Evolutionary conservation across 2,329 filamentous ascomycete genomes (phyloP), one percentile per base, ranked within the genome.

Genomic region (Chrysosporium queenslandicum): DNA sequence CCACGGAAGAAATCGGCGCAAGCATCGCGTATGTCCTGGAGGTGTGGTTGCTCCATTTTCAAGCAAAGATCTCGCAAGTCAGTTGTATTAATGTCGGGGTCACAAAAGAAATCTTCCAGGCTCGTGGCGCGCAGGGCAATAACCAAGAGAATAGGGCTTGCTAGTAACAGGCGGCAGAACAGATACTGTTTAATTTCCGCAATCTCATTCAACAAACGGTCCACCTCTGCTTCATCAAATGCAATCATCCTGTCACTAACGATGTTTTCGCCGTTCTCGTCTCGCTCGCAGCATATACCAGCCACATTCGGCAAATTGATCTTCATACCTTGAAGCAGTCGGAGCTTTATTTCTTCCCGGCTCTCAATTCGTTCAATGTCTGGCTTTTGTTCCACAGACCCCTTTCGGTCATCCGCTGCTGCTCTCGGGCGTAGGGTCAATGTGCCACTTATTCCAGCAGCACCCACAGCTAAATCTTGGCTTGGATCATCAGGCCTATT

Each of bases 1-100:
- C 73, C 66, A 14, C 67, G 64, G 40, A 76, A 69, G n/a, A 54
- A 54, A 58, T 77, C 74, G 3, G 74, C 74, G 57, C 74, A 77
- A 12, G 74, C 74, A 60, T 77, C 74, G 39, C 74, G 67, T 20
- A 77, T 69, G 41, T 74, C 72, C 55, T 77, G 73, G 2, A 76
- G 64, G n/a, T 61, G 64, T 16, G 74, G 74, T 41, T 70, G 66
- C 53, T 77, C 74, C 43, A 76, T 62, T 54, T 72, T 72, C 20
- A 77, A 63, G 54, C 71, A 75, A 4, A 77, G 56, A 56, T 76
- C 73, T 55, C 73, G 64, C 3, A 77, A 58, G 50, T 75, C 69
- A 12, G 68, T 63, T 29, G 65, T 64, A 2, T 68, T 69, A 30
- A 77, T 67, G 21, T 72, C 66, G 7, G 63, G 57, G 46, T 74